Conservation (phyloP, 2,329 filamentous ascomycete species). For the Mycogone perniciosa region DNA sequence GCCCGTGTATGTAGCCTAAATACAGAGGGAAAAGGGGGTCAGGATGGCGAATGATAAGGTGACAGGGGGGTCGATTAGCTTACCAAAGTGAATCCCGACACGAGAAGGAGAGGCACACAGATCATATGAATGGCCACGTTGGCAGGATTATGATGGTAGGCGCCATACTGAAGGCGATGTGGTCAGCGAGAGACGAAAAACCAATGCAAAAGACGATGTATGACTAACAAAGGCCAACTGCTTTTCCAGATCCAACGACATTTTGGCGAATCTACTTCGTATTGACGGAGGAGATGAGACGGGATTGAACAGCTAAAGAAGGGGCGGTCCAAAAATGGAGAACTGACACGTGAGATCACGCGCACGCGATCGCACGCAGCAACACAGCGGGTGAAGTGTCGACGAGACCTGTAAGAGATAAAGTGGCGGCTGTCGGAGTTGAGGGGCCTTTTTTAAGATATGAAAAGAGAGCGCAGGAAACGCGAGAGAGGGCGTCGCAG, state of each 20-base stretch:
- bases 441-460: neutral
- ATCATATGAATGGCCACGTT: slow-evolving; percentile 75
- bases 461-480: neutral
- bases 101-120: slow-evolving; percentile 70
- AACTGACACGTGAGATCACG: too few species aligned
- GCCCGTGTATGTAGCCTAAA: slow-evolving; percentile 55
- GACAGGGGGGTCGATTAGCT: slow-evolving; percentile 21
- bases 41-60: slow-evolving; percentile 1
- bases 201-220: neutral
- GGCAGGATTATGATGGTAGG: slow-evolving; percentile 72
- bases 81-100: slow-evolving; percentile 67
- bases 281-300: slow-evolving; percentile 5
- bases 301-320: neutral
- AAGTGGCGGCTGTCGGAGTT: neutral
- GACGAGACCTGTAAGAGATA: neutral
- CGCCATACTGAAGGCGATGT: slow-evolving; percentile 60
- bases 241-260: slow-evolving; percentile 72
- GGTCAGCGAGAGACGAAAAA: slow-evolving; percentile 4
- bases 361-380: too few species aligned
- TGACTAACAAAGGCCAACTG: slow-evolving; percentile 71
- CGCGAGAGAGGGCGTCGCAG: neutral
- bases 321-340: neutral
- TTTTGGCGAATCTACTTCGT: slow-evolving; percentile 25
- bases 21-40: slow-evolving; percentile 7
- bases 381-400: too few species aligned